Base-by-base conservation (phyloP, 2,329 filamentous ascomycete genomes). In the Pseudogymnoascus sp. region DNA sequence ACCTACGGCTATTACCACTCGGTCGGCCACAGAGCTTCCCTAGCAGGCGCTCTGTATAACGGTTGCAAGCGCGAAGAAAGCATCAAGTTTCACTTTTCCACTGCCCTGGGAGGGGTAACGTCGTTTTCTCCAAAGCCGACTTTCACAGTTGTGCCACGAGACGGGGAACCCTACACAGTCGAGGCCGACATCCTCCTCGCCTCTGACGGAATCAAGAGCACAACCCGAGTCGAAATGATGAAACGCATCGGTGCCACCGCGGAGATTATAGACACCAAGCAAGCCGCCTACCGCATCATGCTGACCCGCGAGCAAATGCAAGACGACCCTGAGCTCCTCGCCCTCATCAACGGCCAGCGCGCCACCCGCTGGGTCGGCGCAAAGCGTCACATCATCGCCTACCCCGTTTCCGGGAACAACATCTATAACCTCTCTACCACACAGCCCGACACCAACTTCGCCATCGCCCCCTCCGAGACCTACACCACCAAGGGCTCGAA, bases 251-350 rank as follows among this genome's bases (percentile, higher is more conserved):
- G 65, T 13, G 64, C 29, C 19, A 21, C 35, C 11, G 67, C 80
- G 21, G 78, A 83, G 62, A 83, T 88, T 68, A 78, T 85, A 64
- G 87, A 90, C 65, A 91, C 89, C 0, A 85, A 88, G 3, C 88
- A 92, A 75, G 89, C 90, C 0, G 88, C 88, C 2, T 93, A 93
- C 77, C 84, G 89, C 11, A 90, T 93, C 74, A 88, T 93, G 83
- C 80, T 93, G 17, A 83, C 82, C 1, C 83, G 89, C 11, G 80
- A 84, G 31, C 80, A 88, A 64, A 88, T 93, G 83, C 75, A 80
- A 63, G 68, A 82, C 21, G 88, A 92, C 68, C 82, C 88, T 0
- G 87, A 90, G 67, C 78, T 91, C 59, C 77, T 88, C 62, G 80
- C 77, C n/a, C 80, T 92, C 9, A 79, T 93, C 21, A 84, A 90